phyloP scores from a whole-genome alignment of 2,329 filamentous ascomycete species.

The Exophiala bonariae region DNA sequence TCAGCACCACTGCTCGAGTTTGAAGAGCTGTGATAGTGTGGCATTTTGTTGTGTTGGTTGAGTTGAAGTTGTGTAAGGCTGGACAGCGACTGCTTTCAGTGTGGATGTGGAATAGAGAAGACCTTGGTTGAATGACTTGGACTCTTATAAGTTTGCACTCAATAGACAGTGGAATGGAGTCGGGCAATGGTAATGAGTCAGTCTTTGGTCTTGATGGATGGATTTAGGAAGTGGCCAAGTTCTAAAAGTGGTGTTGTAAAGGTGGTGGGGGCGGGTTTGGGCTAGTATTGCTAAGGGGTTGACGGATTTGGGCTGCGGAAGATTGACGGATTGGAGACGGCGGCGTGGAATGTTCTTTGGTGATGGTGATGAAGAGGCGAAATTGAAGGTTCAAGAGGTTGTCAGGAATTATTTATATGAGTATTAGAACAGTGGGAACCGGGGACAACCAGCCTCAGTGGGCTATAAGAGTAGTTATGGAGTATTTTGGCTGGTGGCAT shows the following conservation, averaged over 20 bases:
- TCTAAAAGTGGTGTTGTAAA: constrained; percentile 24
- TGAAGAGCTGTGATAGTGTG: constrained; percentile 23
- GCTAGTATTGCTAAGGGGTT: constrained; percentile 21
- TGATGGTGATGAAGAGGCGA: constrained; percentile 1
- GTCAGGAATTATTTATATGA: neutral
- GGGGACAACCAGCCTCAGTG: too few relatives aligned
- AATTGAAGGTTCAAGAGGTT: neutral
- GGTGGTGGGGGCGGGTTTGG: constrained; percentile 20
- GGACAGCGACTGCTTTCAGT: too few relatives aligned
- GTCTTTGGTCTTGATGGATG: neutral
- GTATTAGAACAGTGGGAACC: neutral
- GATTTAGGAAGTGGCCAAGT: constrained; percentile 13
- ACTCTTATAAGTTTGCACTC: too few relatives aligned
- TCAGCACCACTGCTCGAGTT: constrained; percentile 22
- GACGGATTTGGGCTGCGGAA: constrained; percentile 9
- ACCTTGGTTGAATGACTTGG: too few relatives aligned
- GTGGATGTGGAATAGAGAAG: too few relatives aligned
- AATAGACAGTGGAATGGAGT: too few relatives aligned
- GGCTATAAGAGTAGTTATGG: neutral
- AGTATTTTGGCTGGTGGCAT: neutral
- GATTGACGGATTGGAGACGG: constrained; percentile 7
- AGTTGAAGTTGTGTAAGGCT: neutral
- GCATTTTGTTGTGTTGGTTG: constrained; percentile 11
- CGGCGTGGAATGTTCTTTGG: constrained; percentile 1
- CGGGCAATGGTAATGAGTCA: too few relatives aligned